Base-by-base conservation (phyloP, 371 early-diverging fungal species). In the Smittium mucronatum region DNA sequence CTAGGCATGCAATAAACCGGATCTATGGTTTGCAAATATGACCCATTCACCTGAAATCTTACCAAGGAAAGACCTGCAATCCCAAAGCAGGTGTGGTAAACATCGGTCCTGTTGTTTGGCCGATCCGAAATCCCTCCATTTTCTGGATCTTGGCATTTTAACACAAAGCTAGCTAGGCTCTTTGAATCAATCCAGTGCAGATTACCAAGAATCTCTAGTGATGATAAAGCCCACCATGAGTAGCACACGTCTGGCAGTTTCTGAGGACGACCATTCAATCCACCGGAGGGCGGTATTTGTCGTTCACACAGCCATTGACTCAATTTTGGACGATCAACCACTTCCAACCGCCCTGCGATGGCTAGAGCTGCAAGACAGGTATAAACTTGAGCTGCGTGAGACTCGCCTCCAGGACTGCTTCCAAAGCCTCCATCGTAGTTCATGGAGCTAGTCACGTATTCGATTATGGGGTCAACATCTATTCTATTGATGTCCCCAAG, bases 381-480 rank as follows among this genome's bases (percentile, higher is more conserved):
- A 76, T 95, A 99, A 0, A 95, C 90, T 71, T 94, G 94, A 0
- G 90, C 99, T 0, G 95, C 85, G 78, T 99, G 99, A 0, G 93
- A 92, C 79, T 99, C 99, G 36, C 93, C 90, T 1, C 94, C 95
- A 0, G 94, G 94, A 15, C 83, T 78, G 57, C 83, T 90, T 2
- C 99, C 99, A 77, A 94, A 96, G 1, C 98, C 99, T 47, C 99
- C 99, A 82, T 99, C 99, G 74, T 89, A 90, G 79, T 99, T 99
- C 71, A 87, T 88, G 75, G 98, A 96, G 31, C 75, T 63, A 5
- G 85, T 74, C 5, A 98, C 81, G 78, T 89, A 97, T 36, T 85
- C 84, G 2, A 92, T 85, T 1, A 93, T 86, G 59, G 83, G 86
- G 31, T 83, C 79, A 2, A 88, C 67, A 74, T 97, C 77, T 63